Evolutionary conservation across 2,329 filamentous ascomycete genomes (phyloP), one percentile per base, ranked within the genome.

Genomic region (Colletotrichum limetticola): DNA sequence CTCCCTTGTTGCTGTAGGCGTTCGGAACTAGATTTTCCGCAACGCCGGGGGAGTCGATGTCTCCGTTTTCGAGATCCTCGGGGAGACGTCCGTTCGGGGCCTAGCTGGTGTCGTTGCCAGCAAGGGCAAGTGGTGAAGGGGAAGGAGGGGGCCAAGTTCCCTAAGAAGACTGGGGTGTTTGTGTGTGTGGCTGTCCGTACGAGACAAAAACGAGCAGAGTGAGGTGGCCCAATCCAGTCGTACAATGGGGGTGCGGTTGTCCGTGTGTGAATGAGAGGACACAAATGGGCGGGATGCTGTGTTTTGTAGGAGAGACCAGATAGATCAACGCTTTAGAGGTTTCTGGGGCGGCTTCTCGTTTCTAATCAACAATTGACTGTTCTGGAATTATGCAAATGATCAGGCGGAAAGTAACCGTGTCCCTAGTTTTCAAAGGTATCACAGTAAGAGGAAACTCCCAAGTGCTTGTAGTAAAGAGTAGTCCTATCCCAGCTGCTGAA

Each of bases 1-100:
- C 78, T 88, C 86, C 0, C 81, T 89, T 8, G 85, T 88, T 5
- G 87, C 87, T 1, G 85, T 89, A n/a, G 68, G 71, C 37, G 68
- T 74, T 5, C 62, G 71, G 62, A 74, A 72, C 32, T 74, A 72
- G 71, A 68, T 74, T 35, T 74, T 74, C 68, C 67, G 71, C 37
- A 74, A 74, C 42, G 68, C 68, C 42, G 66, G 56, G 71, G 71
- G 71, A 49, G 68, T 74, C 68, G 71, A 74, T 7, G 62, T 66
- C 19, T 74, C 71, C 49, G 68, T 72, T 26, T 74, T 74, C 16
- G 71, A 74, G 67, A 68, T 74, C 32, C 68, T 74, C 3, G 68
- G 71, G n/a, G 71, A 74, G 37, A 68, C 56, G 37, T 73, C 71
- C 1, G 22, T 73, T 56, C 61, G 61, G 11, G 66, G 61, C 12